phyloP scores from a whole-genome alignment of 1,284 basidiomycete genomes.

The Stygiomarasmius scandens region DNA sequence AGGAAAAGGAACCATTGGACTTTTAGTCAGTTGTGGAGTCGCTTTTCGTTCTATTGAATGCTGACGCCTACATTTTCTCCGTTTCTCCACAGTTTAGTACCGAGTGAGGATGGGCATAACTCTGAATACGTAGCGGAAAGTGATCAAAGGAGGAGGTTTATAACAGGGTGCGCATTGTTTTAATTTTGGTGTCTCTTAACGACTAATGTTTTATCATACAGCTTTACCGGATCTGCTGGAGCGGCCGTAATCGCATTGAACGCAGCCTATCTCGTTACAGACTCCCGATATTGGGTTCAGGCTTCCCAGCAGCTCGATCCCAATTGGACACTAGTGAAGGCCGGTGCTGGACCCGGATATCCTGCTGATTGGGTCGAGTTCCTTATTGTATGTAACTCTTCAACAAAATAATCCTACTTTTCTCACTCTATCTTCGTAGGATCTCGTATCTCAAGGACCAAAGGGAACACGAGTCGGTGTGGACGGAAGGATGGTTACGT shows the following conservation, averaged over 20 bases:
- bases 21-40: slow-evolving; percentile 50
- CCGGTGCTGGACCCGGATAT: slow-evolving; percentile 53
- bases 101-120: slow-evolving; percentile 86
- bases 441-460: neutral
- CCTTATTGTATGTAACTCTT: slow-evolving; percentile 39
- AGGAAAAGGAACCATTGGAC: slow-evolving; percentile 28
- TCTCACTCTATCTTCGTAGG: neutral
- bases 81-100: slow-evolving; percentile 55
- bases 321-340: slow-evolving; percentile 78
- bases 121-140: slow-evolving; percentile 85
- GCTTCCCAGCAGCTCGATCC: slow-evolving; percentile 76
- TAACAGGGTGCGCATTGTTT: slow-evolving; percentile 43
- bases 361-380: slow-evolving; percentile 82
- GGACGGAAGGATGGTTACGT: slow-evolving; percentile 86
- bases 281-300: slow-evolving; percentile 90
- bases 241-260: slow-evolving; percentile 75
- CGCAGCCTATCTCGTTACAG: slow-evolving; percentile 76
- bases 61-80: slow-evolving; percentile 8
- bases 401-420: too few species aligned
- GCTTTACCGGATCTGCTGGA: slow-evolving; percentile 87
- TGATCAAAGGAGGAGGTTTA: slow-evolving; percentile 83
- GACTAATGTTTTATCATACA: too few species aligned
- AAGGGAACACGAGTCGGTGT: slow-evolving; percentile 64
- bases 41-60: slow-evolving; percentile 80
- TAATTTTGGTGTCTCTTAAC: too few species aligned